Base-by-base conservation (phyloP, 2,329 filamentous ascomycete genomes). In the Septoria linicola region DNA sequence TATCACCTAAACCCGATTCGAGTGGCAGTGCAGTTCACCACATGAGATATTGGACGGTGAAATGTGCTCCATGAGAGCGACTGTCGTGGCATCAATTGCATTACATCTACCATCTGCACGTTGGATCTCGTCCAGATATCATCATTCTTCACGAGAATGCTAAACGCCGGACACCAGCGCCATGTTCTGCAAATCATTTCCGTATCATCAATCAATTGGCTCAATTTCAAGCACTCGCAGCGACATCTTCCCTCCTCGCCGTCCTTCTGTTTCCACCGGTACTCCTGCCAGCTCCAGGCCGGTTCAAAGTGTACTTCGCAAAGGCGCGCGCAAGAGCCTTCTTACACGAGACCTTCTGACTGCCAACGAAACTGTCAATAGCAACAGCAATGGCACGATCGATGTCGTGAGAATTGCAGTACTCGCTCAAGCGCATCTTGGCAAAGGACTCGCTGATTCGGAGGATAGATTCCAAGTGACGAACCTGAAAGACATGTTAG, bases 361-460 rank as follows among this genome's bases (percentile, higher is more conserved):
- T 95, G 55, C 88, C 89, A 36, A 99, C 89, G 66, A 99, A 99
- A 49, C 88, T 95, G 60, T 97, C 91, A 2, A 99, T 89, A 0
- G 93, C 95, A 5, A 99, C 93, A 11, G 91, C 89, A 66, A 99
- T 99, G 51, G 93, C 93, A 36, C 93, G 89, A 72, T 99, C 93
- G 63, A 99, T 96, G 67, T 99, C 93, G 53, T 87, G 82, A 1
- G 87, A 75, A 4, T 87, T 86, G 72, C 92, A 96, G 76, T 96
- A 97, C 61, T 99, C 93, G 0, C 88, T 93, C n/a, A 99, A 78
- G 11, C 93, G 87, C 93, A 99, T 99, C 66, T 95, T 92, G 72
- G 88, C 95, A 74, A 99, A 99, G 0, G 91, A 76, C 70, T 99
- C 93, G 51, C 85, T 85, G 66, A 95, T 95, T 66, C 93, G 89